A percentile compares a stretch with the other conserved stretches of the same genome.
Evolutionary conservation across 805 yeast species (phyloP).

Genomic region (Yamadazyma akitaensis): DNA sequence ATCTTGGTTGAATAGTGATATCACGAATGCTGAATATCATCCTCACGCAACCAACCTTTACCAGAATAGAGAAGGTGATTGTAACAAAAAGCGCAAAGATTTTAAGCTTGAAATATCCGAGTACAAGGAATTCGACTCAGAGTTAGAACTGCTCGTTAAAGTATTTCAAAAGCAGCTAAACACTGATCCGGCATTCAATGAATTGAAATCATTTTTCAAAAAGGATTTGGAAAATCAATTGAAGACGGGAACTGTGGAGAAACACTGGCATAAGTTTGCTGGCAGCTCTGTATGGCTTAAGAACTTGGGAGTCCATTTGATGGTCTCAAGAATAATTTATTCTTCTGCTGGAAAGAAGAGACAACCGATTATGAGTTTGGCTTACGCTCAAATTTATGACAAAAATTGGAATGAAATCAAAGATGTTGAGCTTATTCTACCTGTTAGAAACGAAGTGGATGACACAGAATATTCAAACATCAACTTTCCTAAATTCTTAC

Average conservation of each 20-base stretch:
- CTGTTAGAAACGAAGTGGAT: conserved; percentile 13
- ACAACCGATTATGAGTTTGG: conserved; percentile 37
- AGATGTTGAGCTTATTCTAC: conserved; percentile 21
- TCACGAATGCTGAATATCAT: conserved; percentile 3
- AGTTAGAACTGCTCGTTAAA: conserved; percentile 7
- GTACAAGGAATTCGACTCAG: conserved; percentile 7
- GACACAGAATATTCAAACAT: conserved; percentile 4
- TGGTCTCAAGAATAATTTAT: conserved; percentile 44
- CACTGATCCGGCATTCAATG: conserved; percentile 15
- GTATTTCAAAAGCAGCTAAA: conserved; percentile 8
- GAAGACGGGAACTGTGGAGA: conserved; percentile 16
- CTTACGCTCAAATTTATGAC: conserved; percentile 46
- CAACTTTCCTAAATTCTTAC: conserved; percentile 26
- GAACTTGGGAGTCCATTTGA: conserved; percentile 46
- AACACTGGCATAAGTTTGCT: conserved; percentile 46
- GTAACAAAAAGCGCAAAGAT: conserved; percentile 4
- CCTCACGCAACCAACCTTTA: conserved; percentile 5
- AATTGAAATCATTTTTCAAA: conserved; percentile 24
- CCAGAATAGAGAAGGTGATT: conserved; percentile 4
- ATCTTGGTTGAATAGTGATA: conserved; percentile 4
- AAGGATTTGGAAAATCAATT: conserved; percentile 20
- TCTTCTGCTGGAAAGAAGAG: conserved; percentile 25
- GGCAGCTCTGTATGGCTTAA: conserved; percentile 53
- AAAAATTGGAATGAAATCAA: conserved; percentile 44
- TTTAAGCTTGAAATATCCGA: conserved; percentile 9